Evolutionary conservation across 768 basidiomycete genomes (phyloP), one percentile per base, ranked within the genome.

Genomic region (Termitomyces sp.): DNA sequence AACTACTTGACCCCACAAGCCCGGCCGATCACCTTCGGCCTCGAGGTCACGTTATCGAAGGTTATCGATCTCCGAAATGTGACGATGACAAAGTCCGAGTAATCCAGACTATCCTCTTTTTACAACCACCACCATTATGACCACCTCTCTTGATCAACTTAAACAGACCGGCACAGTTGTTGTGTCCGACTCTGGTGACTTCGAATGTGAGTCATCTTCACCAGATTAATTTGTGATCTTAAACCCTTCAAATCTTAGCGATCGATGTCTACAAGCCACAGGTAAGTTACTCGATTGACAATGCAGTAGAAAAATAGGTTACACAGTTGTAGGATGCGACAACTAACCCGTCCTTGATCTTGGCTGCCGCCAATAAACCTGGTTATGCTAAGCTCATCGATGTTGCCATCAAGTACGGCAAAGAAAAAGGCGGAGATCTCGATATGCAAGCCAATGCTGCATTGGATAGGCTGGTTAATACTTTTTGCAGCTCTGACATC

Each of bases 231-330:
- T 33, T 34, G 30, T 27, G 6, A 30, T 54, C 39, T 39, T 60
- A 51, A 46, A 57, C 37, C 60, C 20, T 52, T 55, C 12, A 3
- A 53, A 54, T 18, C 31, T 63, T 27, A 95, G 93, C 90, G 64
- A 97, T 98, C 81, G 94, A 88, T 77, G 87, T 82, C 62, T 98
- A 96, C 87, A 95, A 97, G 79, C 96, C 96, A 66, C 94, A 91
- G 78, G 87, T 85, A 71, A 65, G 42, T 47, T 54, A 37, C 41
- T 45, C 16, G 30, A 20, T 39, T 22, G 33, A 54, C 27, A 13
- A 30, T n/a, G 34, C 6, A 36, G 22, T 22, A 24, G 39, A 22
- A 50, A 33, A 34, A 55, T 52, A 9, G 15, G 3, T 50, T 15
- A 49, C 16, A 11, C 6, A 15, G n/a, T 33, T 63, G 1, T 69